Conservation (phyloP, 352 stramenopile genomes). For the Lagenidium sp. region DNA sequence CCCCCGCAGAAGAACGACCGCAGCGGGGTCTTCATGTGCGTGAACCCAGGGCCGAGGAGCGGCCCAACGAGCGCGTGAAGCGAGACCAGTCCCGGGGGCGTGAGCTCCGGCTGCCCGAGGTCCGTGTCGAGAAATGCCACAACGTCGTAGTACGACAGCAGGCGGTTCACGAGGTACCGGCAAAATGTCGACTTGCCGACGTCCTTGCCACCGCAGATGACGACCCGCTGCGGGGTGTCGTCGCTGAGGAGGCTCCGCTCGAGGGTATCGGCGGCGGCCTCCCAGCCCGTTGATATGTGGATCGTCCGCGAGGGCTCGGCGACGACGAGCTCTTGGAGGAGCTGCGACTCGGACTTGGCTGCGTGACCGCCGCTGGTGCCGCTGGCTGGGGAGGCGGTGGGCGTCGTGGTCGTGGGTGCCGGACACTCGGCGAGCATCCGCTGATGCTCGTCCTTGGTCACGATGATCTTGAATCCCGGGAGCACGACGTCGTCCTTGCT, state of each 20-base stretch:
- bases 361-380: background rate
- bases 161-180: constrained; percentile 89
- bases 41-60: constrained; percentile 88
- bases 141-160: constrained; percentile 58
- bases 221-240: constrained; percentile 35
- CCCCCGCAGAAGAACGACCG: constrained; percentile 70
- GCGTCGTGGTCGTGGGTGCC: background rate
- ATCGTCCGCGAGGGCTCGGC: constrained; percentile 54
- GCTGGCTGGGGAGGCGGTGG: background rate
- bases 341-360: constrained; percentile 27
- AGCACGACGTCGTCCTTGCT: constrained; percentile 28
- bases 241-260: constrained; percentile 19
- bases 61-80: constrained; percentile 85
- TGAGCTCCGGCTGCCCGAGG: constrained; percentile 93
- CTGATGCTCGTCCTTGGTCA: constrained; percentile 35
- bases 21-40: constrained; percentile 80
- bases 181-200: constrained; percentile 96
- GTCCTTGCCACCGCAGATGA: constrained; percentile 93
- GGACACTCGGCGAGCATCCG: constrained; percentile 2
- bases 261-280: constrained; percentile 28
- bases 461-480: constrained; percentile 77
- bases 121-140: constrained; percentile 95
- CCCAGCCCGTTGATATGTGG: constrained; percentile 56
- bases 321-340: constrained; percentile 44
- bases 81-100: constrained; percentile 88